Percentiles rank a stretch among this genome's conserved stretches.
phyloP scores from a whole-genome alignment of 306 rosid species.

The Spatholobus suberectus region DNA sequence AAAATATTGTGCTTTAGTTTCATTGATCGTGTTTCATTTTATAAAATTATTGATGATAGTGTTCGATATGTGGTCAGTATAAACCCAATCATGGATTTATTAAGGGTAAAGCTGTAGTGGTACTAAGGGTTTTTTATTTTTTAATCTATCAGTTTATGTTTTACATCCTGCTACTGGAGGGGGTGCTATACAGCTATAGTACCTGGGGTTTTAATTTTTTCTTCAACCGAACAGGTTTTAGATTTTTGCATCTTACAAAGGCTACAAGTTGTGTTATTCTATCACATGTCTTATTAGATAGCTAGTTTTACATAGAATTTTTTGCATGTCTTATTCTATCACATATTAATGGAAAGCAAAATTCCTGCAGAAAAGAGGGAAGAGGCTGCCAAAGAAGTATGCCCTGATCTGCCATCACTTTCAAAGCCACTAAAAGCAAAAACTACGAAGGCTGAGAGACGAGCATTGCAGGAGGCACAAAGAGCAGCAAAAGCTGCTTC shows the following conservation, averaged over 20 bases:
- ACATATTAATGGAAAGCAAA: constrained; percentile 25
- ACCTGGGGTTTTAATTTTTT: not conserved
- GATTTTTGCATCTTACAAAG: not conserved
- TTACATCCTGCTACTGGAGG: not conserved
- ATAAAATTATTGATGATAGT: not conserved
- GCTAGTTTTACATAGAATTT: constrained; percentile 7
- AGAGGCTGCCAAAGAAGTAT: constrained; percentile 44
- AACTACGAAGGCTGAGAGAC: constrained; percentile 84
- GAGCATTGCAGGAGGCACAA: constrained; percentile 90
- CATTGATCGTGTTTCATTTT: not conserved
- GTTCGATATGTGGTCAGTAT: not conserved
- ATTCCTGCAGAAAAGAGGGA: constrained; percentile 64
- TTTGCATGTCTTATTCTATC: constrained; percentile 6
- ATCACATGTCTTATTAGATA: no score
- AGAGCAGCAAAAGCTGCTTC: constrained; percentile 82
- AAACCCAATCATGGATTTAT: constrained; percentile 20
- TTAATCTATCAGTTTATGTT: constrained; percentile 1
- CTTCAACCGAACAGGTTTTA: not conserved
- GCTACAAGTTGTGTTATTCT: not conserved
- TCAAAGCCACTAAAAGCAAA: constrained; percentile 58
- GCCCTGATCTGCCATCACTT: constrained; percentile 41
- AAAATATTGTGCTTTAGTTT: not conserved
- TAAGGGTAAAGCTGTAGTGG: not conserved
- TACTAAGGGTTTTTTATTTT: not conserved
- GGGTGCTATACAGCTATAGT: not conserved